phyloP scores from a whole-genome alignment of 495 filamentous ascomycete species.

The Xylaria flabelliformis region DNA sequence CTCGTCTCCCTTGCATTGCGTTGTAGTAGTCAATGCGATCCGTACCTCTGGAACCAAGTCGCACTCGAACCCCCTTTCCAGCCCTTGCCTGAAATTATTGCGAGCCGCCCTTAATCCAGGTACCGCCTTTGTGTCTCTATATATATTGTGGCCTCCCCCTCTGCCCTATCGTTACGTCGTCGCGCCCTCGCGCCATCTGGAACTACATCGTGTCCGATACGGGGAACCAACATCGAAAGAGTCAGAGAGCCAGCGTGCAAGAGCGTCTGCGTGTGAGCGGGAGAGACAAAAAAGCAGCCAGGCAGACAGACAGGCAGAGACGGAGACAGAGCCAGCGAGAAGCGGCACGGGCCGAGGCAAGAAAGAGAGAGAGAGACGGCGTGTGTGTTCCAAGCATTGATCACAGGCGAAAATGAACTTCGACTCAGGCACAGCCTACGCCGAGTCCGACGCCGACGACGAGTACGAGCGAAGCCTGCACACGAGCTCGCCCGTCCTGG shows the following conservation, averaged over 20 bases:
- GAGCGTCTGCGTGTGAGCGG: neutral
- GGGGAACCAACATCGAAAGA: constrained; percentile 4
- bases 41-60: neutral
- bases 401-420: constrained; percentile 56
- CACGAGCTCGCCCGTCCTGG: constrained; percentile 73
- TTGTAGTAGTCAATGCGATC: constrained; percentile 1
- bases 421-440: constrained; percentile 67
- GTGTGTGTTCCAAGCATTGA: constrained; percentile 9
- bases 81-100: neutral
- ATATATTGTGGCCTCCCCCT: neutral
- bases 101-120: neutral
- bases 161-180: neutral
- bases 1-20: constrained; percentile 8
- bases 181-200: constrained; percentile 6
- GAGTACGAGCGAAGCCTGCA: constrained; percentile 86
- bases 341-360: neutral
- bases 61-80: constrained; percentile 4
- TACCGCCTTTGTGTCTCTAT: constrained; percentile 17
- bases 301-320: neutral
- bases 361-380: neutral
- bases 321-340: neutral
- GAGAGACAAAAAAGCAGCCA: neutral
- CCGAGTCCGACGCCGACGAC: constrained; percentile 91
- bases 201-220: neutral
- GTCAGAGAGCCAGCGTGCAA: neutral